Evolutionary conservation across 164 flowering plant genomes (phyloP).

Genomic region (Aristolochia contorta): DNA sequence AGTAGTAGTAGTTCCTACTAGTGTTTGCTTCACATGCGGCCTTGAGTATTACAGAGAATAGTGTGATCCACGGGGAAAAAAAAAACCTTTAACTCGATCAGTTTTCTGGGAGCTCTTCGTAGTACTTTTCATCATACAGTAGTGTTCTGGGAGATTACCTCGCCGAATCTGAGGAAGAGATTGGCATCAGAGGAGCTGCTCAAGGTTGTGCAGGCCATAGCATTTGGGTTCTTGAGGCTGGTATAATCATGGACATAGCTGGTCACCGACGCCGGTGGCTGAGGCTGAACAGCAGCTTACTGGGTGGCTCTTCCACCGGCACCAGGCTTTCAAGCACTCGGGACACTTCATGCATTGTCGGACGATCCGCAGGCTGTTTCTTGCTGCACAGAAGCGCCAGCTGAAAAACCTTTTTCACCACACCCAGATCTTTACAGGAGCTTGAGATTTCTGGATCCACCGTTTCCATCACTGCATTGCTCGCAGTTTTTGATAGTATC

Average conservation of each 20-base stretch:
- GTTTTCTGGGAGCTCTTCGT: too few species aligned
- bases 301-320: conserved; percentile 18
- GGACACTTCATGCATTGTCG: conserved; percentile 92
- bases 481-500: conserved; percentile 87
- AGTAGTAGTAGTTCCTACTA: too few species aligned
- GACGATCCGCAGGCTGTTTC: conserved; percentile 72
- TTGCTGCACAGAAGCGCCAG: conserved; percentile 90
- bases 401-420: conserved; percentile 80
- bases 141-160: conserved; percentile 87
- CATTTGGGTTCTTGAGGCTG: conserved; percentile 59
- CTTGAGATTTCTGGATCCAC: conserved; percentile 70
- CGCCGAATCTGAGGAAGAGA: conserved; percentile 85
- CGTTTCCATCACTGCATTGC: conserved; percentile 87
- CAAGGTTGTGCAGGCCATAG: conserved; percentile 54
- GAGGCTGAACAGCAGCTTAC: conserved; percentile 14
- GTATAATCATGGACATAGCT: conserved; percentile 62
- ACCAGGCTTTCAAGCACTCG: conserved; percentile 62
- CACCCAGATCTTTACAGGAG: conserved; percentile 80
- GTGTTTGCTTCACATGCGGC: too few species aligned
- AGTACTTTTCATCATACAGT: too few species aligned
- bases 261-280: conserved; percentile 10
- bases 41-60: too few species aligned
- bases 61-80: too few species aligned
- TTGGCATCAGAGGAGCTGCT: conserved; percentile 87
- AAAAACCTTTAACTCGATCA: too few species aligned